Conservation (phyloP, 331 rosid species). For the Cydonia oblonga region DNA sequence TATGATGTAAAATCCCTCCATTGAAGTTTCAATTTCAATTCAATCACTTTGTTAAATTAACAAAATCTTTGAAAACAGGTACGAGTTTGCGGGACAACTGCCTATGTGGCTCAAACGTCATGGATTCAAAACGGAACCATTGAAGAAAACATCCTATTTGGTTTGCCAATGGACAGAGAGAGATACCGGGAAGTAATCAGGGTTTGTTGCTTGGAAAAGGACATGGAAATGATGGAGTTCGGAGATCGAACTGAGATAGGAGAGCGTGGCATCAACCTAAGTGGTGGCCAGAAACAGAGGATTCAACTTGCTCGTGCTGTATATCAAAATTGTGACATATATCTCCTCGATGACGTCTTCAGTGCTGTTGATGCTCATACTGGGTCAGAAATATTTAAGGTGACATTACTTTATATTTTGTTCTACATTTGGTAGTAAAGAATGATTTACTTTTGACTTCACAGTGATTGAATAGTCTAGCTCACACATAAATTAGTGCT, state of each 20-base stretch:
- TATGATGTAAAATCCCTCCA: background rate
- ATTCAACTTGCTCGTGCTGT: conserved; percentile 91
- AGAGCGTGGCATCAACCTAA: conserved; percentile 91
- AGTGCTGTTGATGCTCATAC: conserved; percentile 97
- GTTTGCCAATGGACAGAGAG: conserved; percentile 56
- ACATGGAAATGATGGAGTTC: conserved; percentile 82
- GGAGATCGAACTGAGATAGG: conserved; percentile 96
- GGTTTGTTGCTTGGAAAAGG: conserved; percentile 81
- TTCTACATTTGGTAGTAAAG: too few species aligned
- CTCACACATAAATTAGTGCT: background rate
- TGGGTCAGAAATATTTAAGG: conserved; percentile 89
- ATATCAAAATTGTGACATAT: conserved; percentile 73
- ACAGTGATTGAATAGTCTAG: background rate
- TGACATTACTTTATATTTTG: background rate
- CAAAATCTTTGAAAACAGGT: conserved; percentile 32
- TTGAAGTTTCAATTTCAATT: background rate
- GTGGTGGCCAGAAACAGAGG: conserved; percentile 94
- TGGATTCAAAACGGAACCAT: conserved; percentile 96
- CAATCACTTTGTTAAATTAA: background rate
- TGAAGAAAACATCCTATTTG: conserved; percentile 72
- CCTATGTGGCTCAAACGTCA: conserved; percentile 87
- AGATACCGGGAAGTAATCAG: conserved; percentile 50
- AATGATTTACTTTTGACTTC: too few species aligned
- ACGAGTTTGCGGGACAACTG: conserved; percentile 65
- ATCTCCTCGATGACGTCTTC: conserved; percentile 85